Evolutionary conservation across 2,329 filamentous ascomycete genomes (phyloP).

Genomic region (Leptosphaerulina australis): DNA sequence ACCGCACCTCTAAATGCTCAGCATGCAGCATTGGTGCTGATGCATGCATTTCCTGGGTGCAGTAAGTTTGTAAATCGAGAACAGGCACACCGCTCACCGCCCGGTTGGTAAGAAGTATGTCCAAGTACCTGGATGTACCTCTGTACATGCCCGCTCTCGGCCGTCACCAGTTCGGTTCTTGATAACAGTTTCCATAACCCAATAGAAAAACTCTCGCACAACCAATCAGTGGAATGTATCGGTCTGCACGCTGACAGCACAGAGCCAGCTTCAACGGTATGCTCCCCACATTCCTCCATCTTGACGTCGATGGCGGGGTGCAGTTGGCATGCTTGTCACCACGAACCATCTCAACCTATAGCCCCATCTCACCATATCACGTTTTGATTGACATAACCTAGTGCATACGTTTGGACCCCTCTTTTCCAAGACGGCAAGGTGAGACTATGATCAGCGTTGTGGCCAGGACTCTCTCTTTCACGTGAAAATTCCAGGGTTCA

Average conservation of each 20-base stretch:
- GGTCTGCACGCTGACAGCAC: slow-evolving; percentile 1
- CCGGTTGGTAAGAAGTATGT: slow-evolving; percentile 1
- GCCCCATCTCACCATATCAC: slow-evolving; percentile 10
- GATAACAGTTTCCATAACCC: slow-evolving; percentile 3
- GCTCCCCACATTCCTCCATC: slow-evolving; percentile 1
- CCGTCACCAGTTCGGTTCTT: background rate
- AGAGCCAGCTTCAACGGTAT: background rate
- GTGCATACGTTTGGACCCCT: slow-evolving; percentile 10
- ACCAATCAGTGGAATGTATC: slow-evolving; percentile 8
- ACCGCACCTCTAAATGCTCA: slow-evolving; percentile 3
- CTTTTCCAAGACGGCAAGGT: slow-evolving; percentile 11
- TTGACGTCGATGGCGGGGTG: slow-evolving; percentile 9
- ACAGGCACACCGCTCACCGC: background rate
- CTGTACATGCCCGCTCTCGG: slow-evolving; percentile 3
- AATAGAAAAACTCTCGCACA: background rate
- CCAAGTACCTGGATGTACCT: slow-evolving; percentile 12
- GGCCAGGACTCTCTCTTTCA: slow-evolving; percentile 13
- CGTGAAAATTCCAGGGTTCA: slow-evolving; percentile 12
- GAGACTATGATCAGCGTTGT: slow-evolving; percentile 14
- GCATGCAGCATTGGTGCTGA: background rate
- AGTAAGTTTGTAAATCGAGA: slow-evolving; percentile 9
- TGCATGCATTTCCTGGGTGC: slow-evolving; percentile 15
- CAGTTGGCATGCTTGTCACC: background rate
- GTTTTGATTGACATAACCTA: slow-evolving; percentile 12
- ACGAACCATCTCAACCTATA: slow-evolving; percentile 11